These are phyloP conservation scores for Colletotrichum sp. DNA, from an alignment of 2,329 filamentous ascomycete species.

Conservation along the genomic window DNA sequence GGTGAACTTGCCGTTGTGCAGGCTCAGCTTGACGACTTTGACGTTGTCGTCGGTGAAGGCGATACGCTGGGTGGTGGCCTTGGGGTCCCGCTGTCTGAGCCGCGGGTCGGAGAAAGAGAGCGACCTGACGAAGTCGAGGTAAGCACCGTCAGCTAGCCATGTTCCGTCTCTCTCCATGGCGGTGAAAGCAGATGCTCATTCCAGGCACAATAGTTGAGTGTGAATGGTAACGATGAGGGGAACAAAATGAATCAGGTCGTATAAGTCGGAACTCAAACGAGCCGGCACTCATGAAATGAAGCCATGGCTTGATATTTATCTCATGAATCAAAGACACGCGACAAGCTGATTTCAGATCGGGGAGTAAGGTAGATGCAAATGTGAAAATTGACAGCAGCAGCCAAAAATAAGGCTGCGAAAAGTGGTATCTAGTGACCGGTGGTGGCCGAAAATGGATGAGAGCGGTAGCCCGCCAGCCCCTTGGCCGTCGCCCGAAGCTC, in stretches of 20 bases:
- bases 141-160: slow-evolving; percentile 16
- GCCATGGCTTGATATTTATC: not conserved
- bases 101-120: slow-evolving; percentile 24
- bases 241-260: not conserved
- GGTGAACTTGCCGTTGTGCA: slow-evolving; percentile 10
- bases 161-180: slow-evolving; percentile 5
- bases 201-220: not conserved
- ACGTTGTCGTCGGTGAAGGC: slow-evolving; percentile 20
- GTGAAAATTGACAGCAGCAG: not conserved
- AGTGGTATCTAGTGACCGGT: not conserved
- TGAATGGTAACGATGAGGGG: not conserved
- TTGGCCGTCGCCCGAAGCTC: not conserved
- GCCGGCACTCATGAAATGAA: not conserved
- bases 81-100: slow-evolving; percentile 24
- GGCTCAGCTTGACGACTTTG: slow-evolving; percentile 20
- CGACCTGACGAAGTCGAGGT: slow-evolving; percentile 14
- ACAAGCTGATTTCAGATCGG: not conserved
- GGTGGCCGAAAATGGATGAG: not conserved
- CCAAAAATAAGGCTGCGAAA: not conserved
- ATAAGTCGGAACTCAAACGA: not conserved
- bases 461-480: not conserved
- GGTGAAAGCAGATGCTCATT: not conserved
- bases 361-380: not conserved
- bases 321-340: not conserved
- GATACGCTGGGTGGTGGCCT: slow-evolving; percentile 21